phyloP scores from a whole-genome alignment of 768 basidiomycete species.

The Thelephora ganbajun region DNA sequence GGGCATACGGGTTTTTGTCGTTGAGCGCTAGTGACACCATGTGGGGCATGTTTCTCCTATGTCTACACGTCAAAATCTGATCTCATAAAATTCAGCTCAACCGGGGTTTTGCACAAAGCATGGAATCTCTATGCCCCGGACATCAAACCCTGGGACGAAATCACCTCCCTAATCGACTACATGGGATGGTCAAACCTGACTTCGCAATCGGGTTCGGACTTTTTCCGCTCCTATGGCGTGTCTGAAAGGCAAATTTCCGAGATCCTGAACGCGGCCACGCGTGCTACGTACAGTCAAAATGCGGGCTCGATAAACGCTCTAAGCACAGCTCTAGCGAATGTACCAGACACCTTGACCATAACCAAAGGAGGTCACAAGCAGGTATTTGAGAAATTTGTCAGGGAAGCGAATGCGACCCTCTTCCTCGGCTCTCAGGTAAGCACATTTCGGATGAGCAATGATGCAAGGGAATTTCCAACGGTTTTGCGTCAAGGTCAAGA shows the following conservation, averaged over 20 bases:
- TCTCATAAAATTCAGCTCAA: too few species aligned
- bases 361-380: constrained; percentile 74
- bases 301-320: constrained; percentile 63
- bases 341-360: constrained; percentile 48
- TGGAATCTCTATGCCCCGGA: constrained; percentile 41
- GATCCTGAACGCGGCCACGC: constrained; percentile 64
- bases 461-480: too few species aligned
- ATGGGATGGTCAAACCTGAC: constrained; percentile 37
- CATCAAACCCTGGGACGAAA: constrained; percentile 47
- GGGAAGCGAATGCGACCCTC: constrained; percentile 52
- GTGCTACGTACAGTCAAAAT: constrained; percentile 81
- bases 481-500: constrained; percentile 28
- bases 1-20: constrained; percentile 61
- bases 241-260: constrained; percentile 49
- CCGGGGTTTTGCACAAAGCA: constrained; percentile 24
- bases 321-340: constrained; percentile 59
- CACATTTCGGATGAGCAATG: constrained; percentile 1
- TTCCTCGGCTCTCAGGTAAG: constrained; percentile 57
- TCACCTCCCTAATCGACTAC: constrained; percentile 38
- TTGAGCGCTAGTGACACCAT: constrained; percentile 42
- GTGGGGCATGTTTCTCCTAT: constrained; percentile 19
- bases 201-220: constrained; percentile 40
- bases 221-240: constrained; percentile 40
- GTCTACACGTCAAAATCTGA: constrained; percentile 18
- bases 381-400: constrained; percentile 74